Conservation (phyloP, 148 eudicot genomes). For the Camellia lanceoleosa region DNA sequence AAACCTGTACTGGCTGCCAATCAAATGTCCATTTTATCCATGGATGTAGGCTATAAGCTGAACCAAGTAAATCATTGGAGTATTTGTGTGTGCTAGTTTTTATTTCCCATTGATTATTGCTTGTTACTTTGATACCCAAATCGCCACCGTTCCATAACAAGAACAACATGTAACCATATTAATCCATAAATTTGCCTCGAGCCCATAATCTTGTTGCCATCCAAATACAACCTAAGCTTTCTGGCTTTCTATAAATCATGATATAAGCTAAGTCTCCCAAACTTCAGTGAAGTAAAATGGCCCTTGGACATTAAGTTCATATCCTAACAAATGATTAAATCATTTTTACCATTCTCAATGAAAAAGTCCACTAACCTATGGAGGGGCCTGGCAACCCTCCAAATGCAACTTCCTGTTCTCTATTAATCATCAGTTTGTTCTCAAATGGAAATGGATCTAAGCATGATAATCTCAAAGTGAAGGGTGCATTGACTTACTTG, state of each 20-base stretch:
- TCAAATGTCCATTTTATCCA: too few species aligned
- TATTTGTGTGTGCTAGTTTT: too few species aligned
- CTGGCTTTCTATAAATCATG: background rate
- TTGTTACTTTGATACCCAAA: too few species aligned
- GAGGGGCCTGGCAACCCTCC: background rate
- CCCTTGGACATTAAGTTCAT: background rate
- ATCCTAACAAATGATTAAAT: too few species aligned
- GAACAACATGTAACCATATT: too few species aligned
- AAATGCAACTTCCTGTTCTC: background rate
- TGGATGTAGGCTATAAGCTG: too few species aligned
- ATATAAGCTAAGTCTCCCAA: background rate
- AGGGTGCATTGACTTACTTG: slow-evolving; percentile 38
- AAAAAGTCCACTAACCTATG: background rate
- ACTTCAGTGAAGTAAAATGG: background rate
- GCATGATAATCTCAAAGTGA: background rate
- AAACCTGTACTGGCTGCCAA: too few species aligned
- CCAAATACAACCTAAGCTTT: background rate
- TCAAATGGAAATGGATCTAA: background rate
- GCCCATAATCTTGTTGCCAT: background rate
- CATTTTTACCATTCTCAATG: background rate
- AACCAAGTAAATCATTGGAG: too few species aligned
- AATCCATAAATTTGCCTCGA: too few species aligned
- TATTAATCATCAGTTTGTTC: background rate
- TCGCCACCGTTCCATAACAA: too few species aligned
- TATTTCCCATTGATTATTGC: too few species aligned